Evolutionary conservation across 768 basidiomycete genomes (phyloP).

Genomic region (Mycena venus): DNA sequence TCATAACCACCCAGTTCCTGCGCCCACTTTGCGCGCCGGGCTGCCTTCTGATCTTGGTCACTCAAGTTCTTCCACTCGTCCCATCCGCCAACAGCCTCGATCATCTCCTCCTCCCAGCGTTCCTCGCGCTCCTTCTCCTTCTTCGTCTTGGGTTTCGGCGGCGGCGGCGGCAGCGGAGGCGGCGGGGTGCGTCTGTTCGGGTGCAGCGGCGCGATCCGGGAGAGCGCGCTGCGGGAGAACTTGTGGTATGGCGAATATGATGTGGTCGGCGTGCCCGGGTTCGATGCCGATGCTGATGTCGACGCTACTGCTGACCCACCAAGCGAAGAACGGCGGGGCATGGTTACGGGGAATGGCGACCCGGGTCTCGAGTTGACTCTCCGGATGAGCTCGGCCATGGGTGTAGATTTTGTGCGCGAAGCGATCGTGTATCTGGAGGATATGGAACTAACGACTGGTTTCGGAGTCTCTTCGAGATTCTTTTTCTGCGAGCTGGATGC

Average conservation of each 20-base stretch:
- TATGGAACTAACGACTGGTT: conserved; percentile 37
- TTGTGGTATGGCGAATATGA: conserved; percentile 78
- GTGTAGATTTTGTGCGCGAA: conserved; percentile 63
- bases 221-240: conserved; percentile 71
- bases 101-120: conserved; percentile 83
- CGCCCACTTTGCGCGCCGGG: conserved; percentile 73
- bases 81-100: conserved; percentile 80
- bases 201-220: conserved; percentile 82
- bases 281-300: conserved; percentile 12
- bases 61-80: conserved; percentile 64
- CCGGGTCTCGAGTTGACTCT: conserved; percentile 76
- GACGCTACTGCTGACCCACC: conserved; percentile 28
- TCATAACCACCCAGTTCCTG: conserved; percentile 74
- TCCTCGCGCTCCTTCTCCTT: conserved; percentile 84
- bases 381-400: conserved; percentile 84
- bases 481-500: conserved; percentile 1
- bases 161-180: conserved; percentile 77
- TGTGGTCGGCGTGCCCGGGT: conserved; percentile 36
- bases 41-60: conserved; percentile 63
- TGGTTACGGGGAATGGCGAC: conserved; percentile 63
- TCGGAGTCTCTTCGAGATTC: conserved; percentile 21
- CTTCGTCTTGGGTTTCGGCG: conserved; percentile 83
- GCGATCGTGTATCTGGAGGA: conserved; percentile 61
- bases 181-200: conserved; percentile 81
- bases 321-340: conserved; percentile 39